phyloP scores from a whole-genome alignment of 805 yeast genomes.

The Brettanomyces bruxellensis region DNA sequence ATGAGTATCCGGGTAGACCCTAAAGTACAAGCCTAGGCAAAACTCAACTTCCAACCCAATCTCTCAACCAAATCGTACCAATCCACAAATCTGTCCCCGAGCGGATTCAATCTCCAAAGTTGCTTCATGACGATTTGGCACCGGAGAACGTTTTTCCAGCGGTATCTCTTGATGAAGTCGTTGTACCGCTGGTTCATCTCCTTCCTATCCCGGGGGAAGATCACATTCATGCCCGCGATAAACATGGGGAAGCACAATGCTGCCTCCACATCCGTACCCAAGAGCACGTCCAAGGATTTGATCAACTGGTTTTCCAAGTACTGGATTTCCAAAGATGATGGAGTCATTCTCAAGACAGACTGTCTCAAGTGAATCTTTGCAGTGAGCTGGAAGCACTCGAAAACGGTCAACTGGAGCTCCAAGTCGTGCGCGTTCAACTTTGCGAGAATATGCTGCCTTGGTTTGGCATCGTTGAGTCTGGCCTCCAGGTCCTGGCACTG shows the following conservation, averaged over 20 bases:
- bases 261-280: slow-evolving; percentile 63
- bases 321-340: slow-evolving; percentile 57
- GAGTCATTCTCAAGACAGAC: slow-evolving; percentile 49
- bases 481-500: slow-evolving; percentile 34
- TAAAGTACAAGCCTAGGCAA: slow-evolving; percentile 34
- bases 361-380: slow-evolving; percentile 62
- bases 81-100: slow-evolving; percentile 56
- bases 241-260: slow-evolving; percentile 70
- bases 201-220: slow-evolving; percentile 41
- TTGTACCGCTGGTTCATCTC: slow-evolving; percentile 44
- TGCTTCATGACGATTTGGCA: slow-evolving; percentile 35
- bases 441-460: slow-evolving; percentile 39
- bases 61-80: slow-evolving; percentile 62
- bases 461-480: slow-evolving; percentile 41
- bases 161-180: slow-evolving; percentile 50
- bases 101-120: slow-evolving; percentile 38
- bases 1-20: no score
- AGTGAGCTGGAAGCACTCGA: slow-evolving; percentile 63
- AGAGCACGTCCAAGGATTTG: slow-evolving; percentile 48
- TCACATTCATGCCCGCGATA: slow-evolving; percentile 65
- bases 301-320: slow-evolving; percentile 44
- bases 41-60: slow-evolving; percentile 72
- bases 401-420: slow-evolving; percentile 58
- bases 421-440: slow-evolving; percentile 35
- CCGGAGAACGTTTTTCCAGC: slow-evolving; percentile 52